Conservation (phyloP, 192 early-diverging fungal genomes). For the Cetraspora pellucida region DNA sequence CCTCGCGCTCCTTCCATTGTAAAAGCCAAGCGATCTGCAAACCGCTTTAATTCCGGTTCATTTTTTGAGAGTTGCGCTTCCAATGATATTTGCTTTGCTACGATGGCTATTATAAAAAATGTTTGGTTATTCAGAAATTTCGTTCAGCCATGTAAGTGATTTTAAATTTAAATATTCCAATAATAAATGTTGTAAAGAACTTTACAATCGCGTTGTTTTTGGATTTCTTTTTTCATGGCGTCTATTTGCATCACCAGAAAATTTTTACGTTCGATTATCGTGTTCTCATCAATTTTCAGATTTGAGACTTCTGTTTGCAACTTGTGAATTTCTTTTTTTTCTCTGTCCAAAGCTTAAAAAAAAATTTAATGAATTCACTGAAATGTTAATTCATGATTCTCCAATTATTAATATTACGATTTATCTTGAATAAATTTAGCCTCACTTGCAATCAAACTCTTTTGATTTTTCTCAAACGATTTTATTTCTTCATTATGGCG, state of each 20-base stretch:
- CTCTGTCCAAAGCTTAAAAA: conserved; percentile 3
- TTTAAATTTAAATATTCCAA: too few relatives aligned
- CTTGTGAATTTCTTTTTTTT: conserved; percentile 5
- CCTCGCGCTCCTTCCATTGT: conserved; percentile 11
- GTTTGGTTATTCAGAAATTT: too few relatives aligned
- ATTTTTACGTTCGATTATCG: background rate
- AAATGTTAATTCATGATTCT: background rate
- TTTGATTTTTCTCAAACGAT: conserved; percentile 15
- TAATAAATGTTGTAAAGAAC: background rate
- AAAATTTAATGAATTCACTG: background rate
- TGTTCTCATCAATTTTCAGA: background rate
- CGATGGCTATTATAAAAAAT: background rate
- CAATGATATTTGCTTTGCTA: background rate
- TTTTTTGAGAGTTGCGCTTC: conserved; percentile 7
- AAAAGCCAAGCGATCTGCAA: conserved; percentile 6
- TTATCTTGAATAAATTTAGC: background rate
- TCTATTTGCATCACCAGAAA: conserved; percentile 10
- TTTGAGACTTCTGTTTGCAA: background rate
- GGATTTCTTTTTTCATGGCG: conserved; percentile 1
- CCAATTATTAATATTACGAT: background rate
- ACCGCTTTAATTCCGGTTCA: conserved; percentile 19
- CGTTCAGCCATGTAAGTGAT: too few relatives aligned
- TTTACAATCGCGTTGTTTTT: conserved; percentile 11
- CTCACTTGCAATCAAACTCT: background rate
- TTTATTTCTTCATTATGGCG: conserved; percentile 1